These are phyloP conservation scores for Ceratorhiza oryzae-sativae DNA, from an alignment of 1,284 basidiomycete genomes.

Conservation along the genomic window DNA sequence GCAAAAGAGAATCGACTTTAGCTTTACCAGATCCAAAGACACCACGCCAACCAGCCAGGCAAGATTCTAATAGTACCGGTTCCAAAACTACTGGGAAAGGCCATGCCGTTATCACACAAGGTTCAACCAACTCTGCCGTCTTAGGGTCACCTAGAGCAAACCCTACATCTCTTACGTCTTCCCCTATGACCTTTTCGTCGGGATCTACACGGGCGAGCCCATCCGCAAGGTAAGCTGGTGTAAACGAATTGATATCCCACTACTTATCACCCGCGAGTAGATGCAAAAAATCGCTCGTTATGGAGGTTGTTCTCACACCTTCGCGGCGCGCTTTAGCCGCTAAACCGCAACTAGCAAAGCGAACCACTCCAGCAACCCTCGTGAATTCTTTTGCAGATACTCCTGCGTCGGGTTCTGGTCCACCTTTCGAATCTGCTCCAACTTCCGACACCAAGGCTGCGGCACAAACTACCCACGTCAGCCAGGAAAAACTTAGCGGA, in stretches of 20 bases:
- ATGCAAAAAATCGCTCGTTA: conserved; percentile 20
- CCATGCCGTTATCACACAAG: too few species aligned
- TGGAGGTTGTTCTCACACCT: conserved; percentile 30
- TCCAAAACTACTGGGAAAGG: neutral
- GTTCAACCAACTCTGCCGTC: too few species aligned
- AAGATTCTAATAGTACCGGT: neutral
- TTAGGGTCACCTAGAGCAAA: neutral
- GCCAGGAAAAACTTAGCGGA: neutral
- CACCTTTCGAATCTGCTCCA: neutral
- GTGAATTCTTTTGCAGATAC: neutral
- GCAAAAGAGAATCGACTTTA: neutral
- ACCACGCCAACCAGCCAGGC: neutral
- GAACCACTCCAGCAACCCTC: neutral
- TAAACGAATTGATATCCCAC: neutral
- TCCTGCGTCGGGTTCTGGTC: neutral
- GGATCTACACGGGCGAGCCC: neutral
- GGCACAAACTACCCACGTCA: neutral
- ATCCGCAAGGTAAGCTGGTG: conserved; percentile 1
- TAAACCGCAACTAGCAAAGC: neutral
- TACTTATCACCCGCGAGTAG: conserved; percentile 2
- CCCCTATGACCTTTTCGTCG: neutral
- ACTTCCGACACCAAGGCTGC: neutral
- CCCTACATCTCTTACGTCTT: neutral
- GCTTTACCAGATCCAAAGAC: neutral
- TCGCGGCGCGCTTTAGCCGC: neutral